Evolutionary conservation across 169 alveolate species (phyloP).

Genomic region (Plasmodium coatneyi): DNA sequence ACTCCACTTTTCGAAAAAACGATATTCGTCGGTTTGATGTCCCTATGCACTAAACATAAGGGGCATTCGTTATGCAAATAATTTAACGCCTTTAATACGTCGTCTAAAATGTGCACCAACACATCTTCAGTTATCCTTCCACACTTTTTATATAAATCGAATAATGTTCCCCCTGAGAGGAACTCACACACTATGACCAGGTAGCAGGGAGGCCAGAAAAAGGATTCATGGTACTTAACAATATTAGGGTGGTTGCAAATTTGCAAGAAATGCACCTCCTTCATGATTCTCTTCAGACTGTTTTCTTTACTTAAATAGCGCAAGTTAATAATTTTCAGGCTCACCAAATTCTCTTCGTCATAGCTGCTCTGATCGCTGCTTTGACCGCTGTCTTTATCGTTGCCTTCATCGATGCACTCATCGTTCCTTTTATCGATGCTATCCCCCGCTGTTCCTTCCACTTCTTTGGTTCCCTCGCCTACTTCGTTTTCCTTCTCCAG

Average conservation of each 20-base stretch:
- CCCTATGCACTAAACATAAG: conserved; percentile 33
- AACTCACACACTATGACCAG: conserved; percentile 74
- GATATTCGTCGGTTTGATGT: conserved; percentile 49
- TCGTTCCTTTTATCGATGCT: background rate
- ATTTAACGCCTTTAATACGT: conserved; percentile 33
- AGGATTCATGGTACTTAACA: conserved; percentile 75
- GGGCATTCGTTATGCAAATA: conserved; percentile 61
- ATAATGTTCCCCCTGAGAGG: conserved; percentile 43
- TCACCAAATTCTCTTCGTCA: conserved; percentile 46
- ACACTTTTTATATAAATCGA: conserved; percentile 52
- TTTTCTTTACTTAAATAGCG: conserved; percentile 36
- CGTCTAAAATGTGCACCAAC: conserved; percentile 54
- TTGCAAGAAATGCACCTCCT: conserved; percentile 74
- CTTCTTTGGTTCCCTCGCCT: background rate
- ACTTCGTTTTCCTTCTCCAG: background rate
- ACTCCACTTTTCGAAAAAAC: conserved; percentile 62
- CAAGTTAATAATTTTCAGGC: conserved; percentile 35
- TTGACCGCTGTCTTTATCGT: background rate
- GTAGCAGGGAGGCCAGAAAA: conserved; percentile 72
- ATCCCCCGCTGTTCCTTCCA: background rate
- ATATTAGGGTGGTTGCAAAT: conserved; percentile 71
- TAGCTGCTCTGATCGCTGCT: background rate
- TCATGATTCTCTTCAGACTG: conserved; percentile 18
- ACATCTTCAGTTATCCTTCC: conserved; percentile 63
- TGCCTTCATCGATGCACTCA: background rate